Conservation (phyloP, 1,284 basidiomycete species). For the Fomitiporia mediterranea region DNA sequence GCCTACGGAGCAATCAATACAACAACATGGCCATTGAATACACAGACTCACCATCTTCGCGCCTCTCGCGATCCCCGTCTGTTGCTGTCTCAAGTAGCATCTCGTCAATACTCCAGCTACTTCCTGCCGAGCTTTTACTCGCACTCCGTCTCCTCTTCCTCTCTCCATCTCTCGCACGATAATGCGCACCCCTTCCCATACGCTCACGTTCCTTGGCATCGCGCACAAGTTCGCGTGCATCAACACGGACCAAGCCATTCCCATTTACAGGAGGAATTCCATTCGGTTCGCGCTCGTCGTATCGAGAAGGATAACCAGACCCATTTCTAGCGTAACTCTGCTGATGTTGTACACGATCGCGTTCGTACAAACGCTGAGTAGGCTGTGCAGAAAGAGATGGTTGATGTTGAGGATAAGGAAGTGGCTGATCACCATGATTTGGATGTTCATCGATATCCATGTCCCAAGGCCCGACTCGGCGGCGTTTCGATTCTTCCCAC, state of each 20-base stretch:
- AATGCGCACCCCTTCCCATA: background rate
- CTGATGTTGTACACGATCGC: background rate
- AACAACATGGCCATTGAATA: background rate
- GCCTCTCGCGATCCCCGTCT: constrained; percentile 20
- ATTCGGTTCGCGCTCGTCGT: background rate
- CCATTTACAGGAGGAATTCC: background rate
- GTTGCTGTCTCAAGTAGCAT: constrained; percentile 56
- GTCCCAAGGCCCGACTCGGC: constrained; percentile 9
- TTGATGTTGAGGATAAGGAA: constrained; percentile 5
- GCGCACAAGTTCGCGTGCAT: constrained; percentile 13
- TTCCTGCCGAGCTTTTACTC: constrained; percentile 27
- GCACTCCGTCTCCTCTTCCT: constrained; percentile 12
- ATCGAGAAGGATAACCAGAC: background rate
- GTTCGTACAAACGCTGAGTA: background rate
- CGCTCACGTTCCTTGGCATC: constrained; percentile 14
- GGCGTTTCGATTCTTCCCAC: constrained; percentile 12
- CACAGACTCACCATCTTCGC: background rate
- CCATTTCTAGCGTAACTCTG: background rate
- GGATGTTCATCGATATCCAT: constrained; percentile 9
- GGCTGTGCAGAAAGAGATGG: background rate
- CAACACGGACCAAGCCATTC: constrained; percentile 8
- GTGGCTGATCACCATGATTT: background rate
- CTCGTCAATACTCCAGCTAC: constrained; percentile 47
- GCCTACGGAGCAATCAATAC: background rate
- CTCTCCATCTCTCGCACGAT: constrained; percentile 3